phyloP scores from a whole-genome alignment of 2,329 filamentous ascomycete species.

The Anisogramma anomala region DNA sequence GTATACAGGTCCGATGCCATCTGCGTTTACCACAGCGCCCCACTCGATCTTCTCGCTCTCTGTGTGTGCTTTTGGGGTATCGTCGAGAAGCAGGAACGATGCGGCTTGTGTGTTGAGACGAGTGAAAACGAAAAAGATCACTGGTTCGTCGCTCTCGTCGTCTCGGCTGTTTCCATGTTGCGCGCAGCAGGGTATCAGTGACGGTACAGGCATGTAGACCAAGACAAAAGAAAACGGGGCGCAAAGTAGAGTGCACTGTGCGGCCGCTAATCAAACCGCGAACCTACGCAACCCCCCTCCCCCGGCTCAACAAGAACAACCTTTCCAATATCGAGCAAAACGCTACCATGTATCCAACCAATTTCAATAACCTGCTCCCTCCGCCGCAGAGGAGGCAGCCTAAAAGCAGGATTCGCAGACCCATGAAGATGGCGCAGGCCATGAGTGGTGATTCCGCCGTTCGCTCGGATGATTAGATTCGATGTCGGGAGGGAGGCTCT shows the following conservation, averaged over 20 bases:
- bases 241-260: not conserved
- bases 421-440: constrained; percentile 3
- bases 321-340: constrained; percentile 1
- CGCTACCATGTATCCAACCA: constrained; percentile 8
- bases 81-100: too few relatives aligned
- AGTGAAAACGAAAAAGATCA: too few relatives aligned
- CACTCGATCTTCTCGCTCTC: too few relatives aligned
- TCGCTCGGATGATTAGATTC: not conserved
- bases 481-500: not conserved
- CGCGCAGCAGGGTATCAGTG: constrained; percentile 11
- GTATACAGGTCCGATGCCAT: too few relatives aligned
- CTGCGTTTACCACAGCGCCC: too few relatives aligned
- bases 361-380: not conserved
- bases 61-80: too few relatives aligned
- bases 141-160: too few relatives aligned
- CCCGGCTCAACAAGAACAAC: too few relatives aligned
- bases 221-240: constrained; percentile 11
- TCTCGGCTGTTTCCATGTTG: too few relatives aligned
- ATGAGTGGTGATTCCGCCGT: constrained; percentile 6
- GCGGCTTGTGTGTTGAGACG: too few relatives aligned
- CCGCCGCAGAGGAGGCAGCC: not conserved
- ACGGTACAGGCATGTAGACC: constrained; percentile 7
- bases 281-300: too few relatives aligned
- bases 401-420: not conserved
- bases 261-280: too few relatives aligned